Base-by-base conservation (phyloP, 148 eudicot species). In the Limonium bicolor region DNA sequence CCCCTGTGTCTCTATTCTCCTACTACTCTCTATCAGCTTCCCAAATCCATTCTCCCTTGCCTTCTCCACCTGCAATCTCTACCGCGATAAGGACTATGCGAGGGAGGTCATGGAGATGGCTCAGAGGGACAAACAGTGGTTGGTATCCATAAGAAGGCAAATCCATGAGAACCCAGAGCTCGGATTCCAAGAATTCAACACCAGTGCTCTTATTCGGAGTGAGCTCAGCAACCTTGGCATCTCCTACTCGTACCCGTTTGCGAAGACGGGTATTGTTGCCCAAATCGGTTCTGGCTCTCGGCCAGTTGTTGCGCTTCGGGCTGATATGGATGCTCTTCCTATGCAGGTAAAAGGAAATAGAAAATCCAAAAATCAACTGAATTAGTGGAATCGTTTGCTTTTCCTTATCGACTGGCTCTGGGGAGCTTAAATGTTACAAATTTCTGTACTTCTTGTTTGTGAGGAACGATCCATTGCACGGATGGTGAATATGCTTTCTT, bases 251-350 rank as follows among this genome's bases (percentile, higher is more conserved):
- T 15, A 27, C 32, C 50, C 34, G 18, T 7, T 45, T 13, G 50
- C 50, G 20, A 27, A 45, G 25, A 45, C 50, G 11, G 50, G 50
- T 17, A 14, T 45, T 3, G 50, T 45, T 17, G 50, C 50, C 21
- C 33, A 13, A 10, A 27, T 45, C 22, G 50, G 50, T 3, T 26
- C 33, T 13, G 50, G 50, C n/a, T 21, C 46, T 7, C 7, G 21
- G 13, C 50, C 33, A 6, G 50, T 45, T 13, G 31, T 45, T 17
- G 50, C 50, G 25, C 31, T 45, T 13, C 50, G 50, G 20, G 50
- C 50, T 33, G 33, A 45, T 45, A 45, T 45, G 50, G 50, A 45
- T 9, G 50, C 50, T 17, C 50, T 45, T 9, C 50, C 50, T 45
- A 13, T 45, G 50, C 50, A 45, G 50, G 50, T 45, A 7, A 36